Base-by-base conservation (phyloP, 164 flowering plant genomes). In the Umbellularia californica region DNA sequence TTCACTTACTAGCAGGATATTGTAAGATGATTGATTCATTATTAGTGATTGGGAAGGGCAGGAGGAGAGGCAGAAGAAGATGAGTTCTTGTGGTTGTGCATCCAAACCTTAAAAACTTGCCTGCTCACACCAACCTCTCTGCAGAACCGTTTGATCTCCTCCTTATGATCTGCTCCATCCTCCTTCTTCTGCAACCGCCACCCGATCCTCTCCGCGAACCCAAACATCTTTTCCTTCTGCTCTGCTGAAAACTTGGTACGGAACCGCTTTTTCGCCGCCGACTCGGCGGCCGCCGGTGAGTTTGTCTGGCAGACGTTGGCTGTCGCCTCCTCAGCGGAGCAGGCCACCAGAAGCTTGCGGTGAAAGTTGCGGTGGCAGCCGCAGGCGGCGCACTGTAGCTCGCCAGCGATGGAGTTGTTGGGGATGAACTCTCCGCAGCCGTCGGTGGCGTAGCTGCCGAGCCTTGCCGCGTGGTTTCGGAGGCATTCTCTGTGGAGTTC, bases 91-190 rank as follows among this genome's bases (percentile, higher is more conserved):
- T 81, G 81, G 27, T 81, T 81, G 66, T 81, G 83, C 83, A 81
- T 81, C 81, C 83, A 81, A 5, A 78, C 81, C 72, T 81, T 81
- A 70, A 78, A 78, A 24, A 81, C 77, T 68, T 75, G 80, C 50
- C 81, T 72, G 35, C 79, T 78, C 13, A 81, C 79, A 0, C 83
- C 83, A 27, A 75, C 58, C n/a, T 64, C 70, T 35, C 70, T 65
- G 70, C 83, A 81, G 70, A 81, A 81, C 69, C 70, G 50, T 51
- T 72, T 67, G 62, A 81, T 75, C 74, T 75, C 80, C n/a, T 70
- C 71, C 50, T 27, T 52, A 4, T 75, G 70, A 11, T 70, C 82
- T 22, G 23, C 72, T 3, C 35, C 68, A 41, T 23, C 15, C 19
- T 73, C 75, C 23, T 51, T 30, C 28, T 33, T 60, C 41, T 47